phyloP scores from a whole-genome alignment of 2,329 filamentous ascomycete species.

The Clonostachys sp. region DNA sequence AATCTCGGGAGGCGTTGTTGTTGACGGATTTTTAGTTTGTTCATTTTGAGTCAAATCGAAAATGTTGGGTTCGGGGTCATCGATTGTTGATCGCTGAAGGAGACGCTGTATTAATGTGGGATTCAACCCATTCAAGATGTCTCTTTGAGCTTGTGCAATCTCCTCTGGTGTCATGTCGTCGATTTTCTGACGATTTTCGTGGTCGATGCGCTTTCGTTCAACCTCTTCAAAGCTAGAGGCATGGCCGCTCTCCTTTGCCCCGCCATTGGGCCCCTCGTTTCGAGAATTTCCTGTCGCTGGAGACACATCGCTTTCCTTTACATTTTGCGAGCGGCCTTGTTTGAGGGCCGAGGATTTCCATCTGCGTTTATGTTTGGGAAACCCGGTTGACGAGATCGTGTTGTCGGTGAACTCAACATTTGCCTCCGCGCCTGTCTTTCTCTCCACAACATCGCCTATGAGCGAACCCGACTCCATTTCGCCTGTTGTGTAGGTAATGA shows the following conservation, averaged over 20 bases:
- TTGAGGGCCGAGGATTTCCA: conserved; percentile 74
- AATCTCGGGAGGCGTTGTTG: no score
- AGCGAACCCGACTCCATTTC: conserved; percentile 44
- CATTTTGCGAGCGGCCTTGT: conserved; percentile 35
- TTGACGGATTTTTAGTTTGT: no score
- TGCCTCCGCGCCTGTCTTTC: conserved; percentile 50
- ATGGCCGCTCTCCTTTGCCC: conserved; percentile 2
- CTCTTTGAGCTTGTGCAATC: conserved; percentile 74
- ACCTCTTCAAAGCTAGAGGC: conserved; percentile 31
- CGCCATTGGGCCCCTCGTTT: no score
- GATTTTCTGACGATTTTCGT: conserved; percentile 73
- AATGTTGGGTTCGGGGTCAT: conserved; percentile 37
- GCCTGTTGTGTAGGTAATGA: neutral
- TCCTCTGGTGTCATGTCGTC: conserved; percentile 76
- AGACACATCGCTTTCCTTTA: neutral
- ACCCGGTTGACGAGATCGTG: conserved; percentile 56
- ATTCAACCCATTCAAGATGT: conserved; percentile 75
- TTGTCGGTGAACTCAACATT: conserved; percentile 38
- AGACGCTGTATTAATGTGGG: conserved; percentile 73
- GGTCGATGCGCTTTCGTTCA: conserved; percentile 71
- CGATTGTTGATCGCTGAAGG: conserved; percentile 70
- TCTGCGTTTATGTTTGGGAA: conserved; percentile 84
- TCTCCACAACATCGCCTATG: conserved; percentile 77
- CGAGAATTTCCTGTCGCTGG: conserved; percentile 1
- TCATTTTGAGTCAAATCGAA: no score